Evolutionary conservation across 2,329 filamentous ascomycete genomes (phyloP).

Genomic region (Colletotrichum salicis): DNA sequence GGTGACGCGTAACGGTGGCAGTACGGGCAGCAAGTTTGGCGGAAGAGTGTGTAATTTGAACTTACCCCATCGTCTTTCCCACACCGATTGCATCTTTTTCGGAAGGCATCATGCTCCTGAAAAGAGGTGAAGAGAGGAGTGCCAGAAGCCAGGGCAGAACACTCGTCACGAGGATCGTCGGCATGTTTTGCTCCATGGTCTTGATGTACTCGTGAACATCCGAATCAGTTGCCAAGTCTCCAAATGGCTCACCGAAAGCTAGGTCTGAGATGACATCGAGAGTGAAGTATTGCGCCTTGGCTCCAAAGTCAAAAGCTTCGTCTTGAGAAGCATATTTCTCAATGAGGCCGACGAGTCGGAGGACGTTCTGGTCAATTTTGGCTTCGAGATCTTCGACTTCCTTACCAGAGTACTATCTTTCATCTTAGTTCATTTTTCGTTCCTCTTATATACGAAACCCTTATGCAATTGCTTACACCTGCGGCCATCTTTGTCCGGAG

Average conservation of each 20-base stretch:
- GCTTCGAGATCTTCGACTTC: slow-evolving; percentile 62
- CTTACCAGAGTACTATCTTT: slow-evolving; percentile 57
- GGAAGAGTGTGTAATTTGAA: slow-evolving; percentile 40
- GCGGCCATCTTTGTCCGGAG: slow-evolving; percentile 60
- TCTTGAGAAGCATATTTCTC: slow-evolving; percentile 51
- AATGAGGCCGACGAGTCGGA: slow-evolving; percentile 56
- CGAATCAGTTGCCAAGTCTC: slow-evolving; percentile 55
- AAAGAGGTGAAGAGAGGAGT: slow-evolving; percentile 51
- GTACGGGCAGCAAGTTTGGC: too few relatives aligned
- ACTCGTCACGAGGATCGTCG: slow-evolving; percentile 55
- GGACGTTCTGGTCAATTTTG: slow-evolving; percentile 59
- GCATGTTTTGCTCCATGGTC: slow-evolving; percentile 55
- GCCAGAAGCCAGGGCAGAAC: slow-evolving; percentile 54
- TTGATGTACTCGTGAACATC: slow-evolving; percentile 60
- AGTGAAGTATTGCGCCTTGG: slow-evolving; percentile 61
- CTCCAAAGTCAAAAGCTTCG: slow-evolving; percentile 59
- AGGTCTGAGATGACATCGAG: slow-evolving; percentile 65
- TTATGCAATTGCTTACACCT: slow-evolving; percentile 49
- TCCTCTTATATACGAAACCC: not conserved
- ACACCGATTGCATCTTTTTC: slow-evolving; percentile 51
- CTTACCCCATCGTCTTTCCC: slow-evolving; percentile 58
- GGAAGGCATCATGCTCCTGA: slow-evolving; percentile 53
- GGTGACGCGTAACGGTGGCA: not conserved
- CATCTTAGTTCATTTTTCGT: not conserved
- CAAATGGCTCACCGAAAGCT: slow-evolving; percentile 60